phyloP scores from a whole-genome alignment of 768 basidiomycete species.

The Cantharellus anzutake region DNA sequence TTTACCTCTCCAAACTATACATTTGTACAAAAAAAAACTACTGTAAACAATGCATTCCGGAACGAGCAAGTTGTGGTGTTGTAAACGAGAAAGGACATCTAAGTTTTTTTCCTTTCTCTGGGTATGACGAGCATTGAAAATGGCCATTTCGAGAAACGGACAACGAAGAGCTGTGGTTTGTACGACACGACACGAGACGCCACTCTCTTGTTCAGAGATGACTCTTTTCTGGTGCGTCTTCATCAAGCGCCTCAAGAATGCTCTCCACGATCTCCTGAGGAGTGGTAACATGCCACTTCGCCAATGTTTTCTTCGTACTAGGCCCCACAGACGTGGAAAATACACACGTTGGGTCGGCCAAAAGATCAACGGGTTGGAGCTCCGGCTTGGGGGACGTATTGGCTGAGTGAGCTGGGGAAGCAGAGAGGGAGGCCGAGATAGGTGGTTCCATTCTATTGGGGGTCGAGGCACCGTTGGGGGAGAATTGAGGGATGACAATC shows the following conservation, averaged over 20 bases:
- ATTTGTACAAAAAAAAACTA: too few species aligned
- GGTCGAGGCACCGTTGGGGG: constrained; percentile 16
- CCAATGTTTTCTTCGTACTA: constrained; percentile 72
- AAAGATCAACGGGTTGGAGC: constrained; percentile 31
- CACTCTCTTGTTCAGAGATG: background rate
- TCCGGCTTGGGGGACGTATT: constrained; percentile 14
- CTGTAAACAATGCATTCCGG: too few species aligned
- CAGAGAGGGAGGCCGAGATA: constrained; percentile 37
- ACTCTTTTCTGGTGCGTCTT: background rate
- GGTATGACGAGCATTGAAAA: too few species aligned
- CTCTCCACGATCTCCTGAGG: constrained; percentile 74
- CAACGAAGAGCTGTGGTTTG: too few species aligned
- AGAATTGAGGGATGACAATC: constrained; percentile 11
- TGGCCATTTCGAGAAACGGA: too few species aligned
- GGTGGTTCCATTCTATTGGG: constrained; percentile 18
- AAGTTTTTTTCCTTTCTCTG: too few species aligned
- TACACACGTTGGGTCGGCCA: constrained; percentile 44
- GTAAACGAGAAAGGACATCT: too few species aligned
- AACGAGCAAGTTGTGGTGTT: too few species aligned
- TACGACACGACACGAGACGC: too few species aligned
- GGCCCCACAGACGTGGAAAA: constrained; percentile 93
- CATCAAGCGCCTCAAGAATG: constrained; percentile 17
- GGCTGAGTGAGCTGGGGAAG: constrained; percentile 12
- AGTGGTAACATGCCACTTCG: constrained; percentile 80
- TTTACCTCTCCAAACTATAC: too few species aligned